Evolutionary conservation across 1,139 yeast species (phyloP), one percentile per base, ranked within the genome.

Genomic region (Yamadazyma triangularis): DNA sequence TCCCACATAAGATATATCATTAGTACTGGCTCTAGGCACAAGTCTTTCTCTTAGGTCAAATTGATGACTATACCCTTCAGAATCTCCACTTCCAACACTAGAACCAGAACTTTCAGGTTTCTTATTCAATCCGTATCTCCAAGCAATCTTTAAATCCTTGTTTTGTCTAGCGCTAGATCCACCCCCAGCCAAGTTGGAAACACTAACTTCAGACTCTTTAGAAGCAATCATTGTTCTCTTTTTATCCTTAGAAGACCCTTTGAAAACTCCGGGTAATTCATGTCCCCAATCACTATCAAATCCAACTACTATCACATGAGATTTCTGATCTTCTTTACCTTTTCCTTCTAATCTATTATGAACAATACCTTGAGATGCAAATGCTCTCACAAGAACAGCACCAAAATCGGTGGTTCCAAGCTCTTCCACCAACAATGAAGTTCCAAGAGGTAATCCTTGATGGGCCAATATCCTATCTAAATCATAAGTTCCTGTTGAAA

Each of bases 351-450:
- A 37, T 38, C 95, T 62, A 44, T 73, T 73, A 34, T 89, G 95
- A 2, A 77, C 50, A 3, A 88, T 60, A 9, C 96, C 95, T 51
- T 86, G 94, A 0, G 95, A 72, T 1, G 86, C 79, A 63, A 79
- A 85, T 3, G 78, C 66, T 40, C 91, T 75, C 23, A 80, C 53
- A 24, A 91, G 45, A 9, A 85, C 79, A n/a, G 88, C 73, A 3
- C 84, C 71, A 51, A 88, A 91, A 50, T 91, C 97, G 0, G 98
- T 89, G 11, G 93, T 80, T 0, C 95, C 94, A 10, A 77, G 72
- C 51, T 91, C 98, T 51, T 87, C 91, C 3, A 91, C 52, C 12
- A 89, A 54, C 26, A 88, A 51, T 6, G 85, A 70, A 10, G 70
- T 58, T 1, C 96, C 95, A 12, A 86, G 47, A 1, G 97, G 97